Evolutionary conservation across 495 filamentous ascomycete genomes (phyloP), one percentile per base, ranked within the genome.

Genomic region (Parathielavia appendiculata): DNA sequence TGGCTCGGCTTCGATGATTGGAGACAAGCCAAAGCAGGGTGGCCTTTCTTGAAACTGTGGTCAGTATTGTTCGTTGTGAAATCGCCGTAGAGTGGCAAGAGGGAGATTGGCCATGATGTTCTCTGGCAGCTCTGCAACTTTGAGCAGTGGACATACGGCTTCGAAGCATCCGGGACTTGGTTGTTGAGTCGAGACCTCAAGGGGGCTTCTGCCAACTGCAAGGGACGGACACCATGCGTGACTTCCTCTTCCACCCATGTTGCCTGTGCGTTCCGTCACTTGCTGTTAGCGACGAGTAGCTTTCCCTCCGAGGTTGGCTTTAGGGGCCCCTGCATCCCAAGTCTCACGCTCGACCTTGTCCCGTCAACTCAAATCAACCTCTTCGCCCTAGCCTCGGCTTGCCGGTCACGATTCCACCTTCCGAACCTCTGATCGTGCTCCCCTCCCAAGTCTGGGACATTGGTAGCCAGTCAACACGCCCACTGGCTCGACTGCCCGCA

Each of bases 351-450:
- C 17, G n/a, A 30, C 9, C 36, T 22, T 11, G 35, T 40, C 43
- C 17, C 44, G 20, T 38, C 36, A 38, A 50, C 23, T 57, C 38
- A n/a, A 40, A 22, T 57, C 22, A 14, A 19, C 23, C 12, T 14
- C 12, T n/a, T 7, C 9, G 17, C 17, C 17, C 41, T 23, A 20
- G 41, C 41, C 35, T 34, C 14, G 7, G 17, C 35, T 49, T 5
- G 40, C 39, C 40, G 9, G 52, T 23, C 40, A 6, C n/a, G 5
- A 36, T 19, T 26, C 22, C 10, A 40, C 12, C 6, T 13, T 8
- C 13, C 10, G 32, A 38, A 56, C 32, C 43, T 26, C 41, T 47
- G 35, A 50, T 57, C 52, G 51, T 58, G 53, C 54, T 26, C 23
- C 44, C 16, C 10, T 20, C 19, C 23, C 43, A 0, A 19, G 17